Conservation (phyloP, 2,329 filamentous ascomycete species). For the Mycogone perniciosa region DNA sequence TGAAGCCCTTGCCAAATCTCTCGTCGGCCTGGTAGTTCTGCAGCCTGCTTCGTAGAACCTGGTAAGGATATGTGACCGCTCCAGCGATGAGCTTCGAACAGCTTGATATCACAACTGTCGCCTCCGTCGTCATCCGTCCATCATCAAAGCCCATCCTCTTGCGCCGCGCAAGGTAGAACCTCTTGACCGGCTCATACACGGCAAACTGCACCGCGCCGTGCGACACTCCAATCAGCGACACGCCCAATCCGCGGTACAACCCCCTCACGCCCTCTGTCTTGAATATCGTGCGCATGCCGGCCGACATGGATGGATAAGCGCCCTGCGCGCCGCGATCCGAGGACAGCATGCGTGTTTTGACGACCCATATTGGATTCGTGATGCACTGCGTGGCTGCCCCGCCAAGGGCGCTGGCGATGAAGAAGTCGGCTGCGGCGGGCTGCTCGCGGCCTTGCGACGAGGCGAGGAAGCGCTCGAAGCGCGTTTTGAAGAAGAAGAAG, state of each 20-base stretch:
- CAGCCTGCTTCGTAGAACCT: conserved; percentile 80
- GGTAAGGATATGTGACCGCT: conserved; percentile 89
- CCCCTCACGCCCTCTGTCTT: conserved; percentile 66
- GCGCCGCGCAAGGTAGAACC: conserved; percentile 47
- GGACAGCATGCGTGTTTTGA: conserved; percentile 95
- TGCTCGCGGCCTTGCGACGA: conserved; percentile 15
- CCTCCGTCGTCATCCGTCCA: conserved; percentile 55
- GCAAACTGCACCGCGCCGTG: conserved; percentile 95
- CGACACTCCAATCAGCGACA: conserved; percentile 77
- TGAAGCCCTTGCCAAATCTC: conserved; percentile 62
- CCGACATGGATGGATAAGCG: conserved; percentile 73
- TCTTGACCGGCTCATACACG: conserved; percentile 72
- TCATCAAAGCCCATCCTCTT: conserved; percentile 15
- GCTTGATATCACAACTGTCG: conserved; percentile 75
- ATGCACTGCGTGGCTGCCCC: conserved; percentile 72
- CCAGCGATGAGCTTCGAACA: conserved; percentile 81
- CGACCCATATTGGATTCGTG: conserved; percentile 96
- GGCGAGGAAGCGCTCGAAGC: conserved; percentile 43
- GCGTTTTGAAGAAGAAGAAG: conserved; percentile 76
- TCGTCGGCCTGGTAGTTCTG: conserved; percentile 81
- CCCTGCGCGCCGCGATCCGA: conserved; percentile 67
- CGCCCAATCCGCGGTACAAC: conserved; percentile 81
- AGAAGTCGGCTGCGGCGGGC: conserved; percentile 62
- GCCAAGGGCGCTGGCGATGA: conserved; percentile 63
- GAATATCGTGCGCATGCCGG: conserved; percentile 63